phyloP scores from a whole-genome alignment of 2,329 filamentous ascomycete species.

The Hypomyces rosellus region DNA sequence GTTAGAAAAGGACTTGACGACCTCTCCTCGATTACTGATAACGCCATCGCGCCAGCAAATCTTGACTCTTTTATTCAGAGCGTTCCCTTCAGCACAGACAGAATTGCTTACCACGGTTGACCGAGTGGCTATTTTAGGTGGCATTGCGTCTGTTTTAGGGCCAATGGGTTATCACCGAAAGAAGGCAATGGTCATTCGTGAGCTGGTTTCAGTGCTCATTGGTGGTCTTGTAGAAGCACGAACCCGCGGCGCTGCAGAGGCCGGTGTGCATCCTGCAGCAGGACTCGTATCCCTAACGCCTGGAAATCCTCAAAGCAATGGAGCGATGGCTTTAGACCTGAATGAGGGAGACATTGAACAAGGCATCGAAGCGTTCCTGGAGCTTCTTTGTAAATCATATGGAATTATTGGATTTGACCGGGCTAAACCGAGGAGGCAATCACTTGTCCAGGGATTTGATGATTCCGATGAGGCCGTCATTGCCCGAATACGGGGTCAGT shows the following conservation, averaged over 20 bases:
- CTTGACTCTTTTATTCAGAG: slow-evolving; percentile 57
- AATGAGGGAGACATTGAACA: slow-evolving; percentile 59
- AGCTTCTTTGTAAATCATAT: slow-evolving; percentile 55
- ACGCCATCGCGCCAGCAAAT: slow-evolving; percentile 57
- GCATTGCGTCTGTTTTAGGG: slow-evolving; percentile 80
- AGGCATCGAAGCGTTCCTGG: slow-evolving; percentile 58
- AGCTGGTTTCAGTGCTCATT: slow-evolving; percentile 76
- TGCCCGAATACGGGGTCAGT: slow-evolving; percentile 53
- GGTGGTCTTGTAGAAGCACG: slow-evolving; percentile 83
- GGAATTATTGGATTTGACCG: slow-evolving; percentile 52
- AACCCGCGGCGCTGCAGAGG: slow-evolving; percentile 89
- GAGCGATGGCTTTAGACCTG: slow-evolving; percentile 52
- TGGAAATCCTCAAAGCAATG: slow-evolving; percentile 41
- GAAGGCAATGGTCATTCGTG: slow-evolving; percentile 82
- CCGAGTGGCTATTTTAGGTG: slow-evolving; percentile 71
- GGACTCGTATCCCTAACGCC: slow-evolving; percentile 69
- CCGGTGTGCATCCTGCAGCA: slow-evolving; percentile 89
- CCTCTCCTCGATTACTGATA: slow-evolving; percentile 51
- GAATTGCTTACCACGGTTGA: slow-evolving; percentile 68
- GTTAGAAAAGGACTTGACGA: slow-evolving; percentile 42
- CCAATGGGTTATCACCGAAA: slow-evolving; percentile 76
- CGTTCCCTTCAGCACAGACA: slow-evolving; percentile 60
- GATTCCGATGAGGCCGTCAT: slow-evolving; percentile 49
- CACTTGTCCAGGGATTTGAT: slow-evolving; percentile 20
- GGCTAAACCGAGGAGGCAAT: slow-evolving; percentile 20